Percentiles rank a stretch among this genome's conserved stretches.
Conservation (phyloP, 306 rosid species). For the Styphnolobium japonicum region DNA sequence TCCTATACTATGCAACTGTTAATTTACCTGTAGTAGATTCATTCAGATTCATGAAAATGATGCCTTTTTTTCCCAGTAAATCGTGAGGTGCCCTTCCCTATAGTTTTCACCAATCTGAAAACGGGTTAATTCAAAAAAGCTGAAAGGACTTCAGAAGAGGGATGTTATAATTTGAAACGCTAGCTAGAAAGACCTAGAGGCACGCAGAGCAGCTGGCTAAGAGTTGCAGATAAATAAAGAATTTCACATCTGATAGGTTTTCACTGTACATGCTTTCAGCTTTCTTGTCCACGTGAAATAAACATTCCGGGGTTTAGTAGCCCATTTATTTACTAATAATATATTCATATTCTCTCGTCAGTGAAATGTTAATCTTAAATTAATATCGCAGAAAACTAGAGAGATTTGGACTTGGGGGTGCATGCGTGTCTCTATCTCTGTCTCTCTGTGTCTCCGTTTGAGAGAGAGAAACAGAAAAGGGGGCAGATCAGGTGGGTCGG, state of each 20-base stretch:
- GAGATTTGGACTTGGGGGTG: not conserved
- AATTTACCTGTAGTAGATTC: constrained; percentile 25
- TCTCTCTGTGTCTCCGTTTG: not conserved
- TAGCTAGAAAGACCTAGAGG: constrained; percentile 23
- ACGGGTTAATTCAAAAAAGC: not conserved
- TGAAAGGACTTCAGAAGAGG: constrained; percentile 27
- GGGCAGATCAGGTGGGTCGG: not conserved
- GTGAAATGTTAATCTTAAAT: not conserved
- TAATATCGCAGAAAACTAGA: constrained; percentile 25
- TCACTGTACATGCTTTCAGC: constrained; percentile 31
- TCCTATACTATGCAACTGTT: constrained; percentile 7
- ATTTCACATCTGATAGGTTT: constrained; percentile 36
- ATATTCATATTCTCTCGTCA: not conserved
- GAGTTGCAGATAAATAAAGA: constrained; percentile 16
- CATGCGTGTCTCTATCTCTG: not conserved
- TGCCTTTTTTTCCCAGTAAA: not conserved
- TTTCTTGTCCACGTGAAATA: constrained; percentile 48
- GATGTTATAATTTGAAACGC: constrained; percentile 21
- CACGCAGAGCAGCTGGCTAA: constrained; percentile 3
- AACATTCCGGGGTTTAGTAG: constrained; percentile 24
- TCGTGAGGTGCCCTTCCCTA: constrained; percentile 18
- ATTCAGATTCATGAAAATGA: constrained; percentile 32
- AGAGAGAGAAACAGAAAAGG: not conserved
- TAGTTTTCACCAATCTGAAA: constrained; percentile 27
- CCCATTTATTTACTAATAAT: not conserved